phyloP scores from a whole-genome alignment of 805 yeast genomes.

The Kregervanrija pseudodelftensis region DNA sequence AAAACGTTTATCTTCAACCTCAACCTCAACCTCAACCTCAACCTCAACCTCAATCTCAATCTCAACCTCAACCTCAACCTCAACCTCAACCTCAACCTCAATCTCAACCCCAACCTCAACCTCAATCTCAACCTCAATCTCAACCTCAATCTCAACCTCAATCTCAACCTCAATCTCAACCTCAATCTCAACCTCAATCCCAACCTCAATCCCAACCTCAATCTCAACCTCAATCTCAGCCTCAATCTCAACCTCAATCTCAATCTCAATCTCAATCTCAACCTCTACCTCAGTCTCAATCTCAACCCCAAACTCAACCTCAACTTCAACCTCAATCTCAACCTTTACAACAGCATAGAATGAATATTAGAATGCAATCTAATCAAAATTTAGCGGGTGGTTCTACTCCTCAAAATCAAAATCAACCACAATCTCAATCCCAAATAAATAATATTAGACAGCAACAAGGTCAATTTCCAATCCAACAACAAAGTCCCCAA shows the following conservation, averaged over 20 bases:
- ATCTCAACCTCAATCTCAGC: constrained; percentile 1
- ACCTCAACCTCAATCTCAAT: constrained; percentile 4
- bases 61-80: constrained; percentile 1
- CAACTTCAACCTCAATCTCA: neutral
- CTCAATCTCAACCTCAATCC: constrained; percentile 11
- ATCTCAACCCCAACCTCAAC: constrained; percentile 7
- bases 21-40: constrained; percentile 3
- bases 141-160: constrained; percentile 1
- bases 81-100: constrained; percentile 9
- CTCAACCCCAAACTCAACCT: constrained; percentile 6
- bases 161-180: constrained; percentile 15
- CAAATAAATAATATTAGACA: constrained; percentile 22
- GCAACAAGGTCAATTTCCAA: constrained; percentile 16
- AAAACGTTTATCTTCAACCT: neutral
- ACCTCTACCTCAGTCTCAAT: constrained; percentile 8
- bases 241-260: neutral
- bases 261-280: constrained; percentile 17
- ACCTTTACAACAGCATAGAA: too few species aligned
- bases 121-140: constrained; percentile 1
- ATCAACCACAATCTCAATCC: constrained; percentile 23
- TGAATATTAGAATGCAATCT: too few species aligned
- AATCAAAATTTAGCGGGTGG: constrained; percentile 8
- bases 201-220: constrained; percentile 7
- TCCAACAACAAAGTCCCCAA: constrained; percentile 9
- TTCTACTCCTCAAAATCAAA: constrained; percentile 14